Conservation (phyloP, 805 yeast species). For the Lipomyces sp. region DNA sequence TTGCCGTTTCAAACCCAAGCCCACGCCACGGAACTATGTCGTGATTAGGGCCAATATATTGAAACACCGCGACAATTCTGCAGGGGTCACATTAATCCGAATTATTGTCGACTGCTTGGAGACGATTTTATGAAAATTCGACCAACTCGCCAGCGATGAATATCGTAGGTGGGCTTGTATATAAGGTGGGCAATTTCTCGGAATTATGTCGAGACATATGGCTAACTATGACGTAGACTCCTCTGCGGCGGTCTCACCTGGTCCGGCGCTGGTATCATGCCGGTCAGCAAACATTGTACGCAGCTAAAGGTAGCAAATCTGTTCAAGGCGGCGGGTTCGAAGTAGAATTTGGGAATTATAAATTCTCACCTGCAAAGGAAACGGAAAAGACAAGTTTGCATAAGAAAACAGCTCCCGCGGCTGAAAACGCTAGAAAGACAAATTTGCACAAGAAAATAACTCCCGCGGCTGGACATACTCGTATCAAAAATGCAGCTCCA, state of each 20-base stretch:
- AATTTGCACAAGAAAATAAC: background rate
- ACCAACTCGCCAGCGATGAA: background rate
- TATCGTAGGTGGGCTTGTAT: background rate
- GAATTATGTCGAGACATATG: background rate
- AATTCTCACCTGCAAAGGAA: background rate
- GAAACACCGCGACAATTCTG: too few relatives aligned
- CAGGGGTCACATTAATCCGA: too few relatives aligned
- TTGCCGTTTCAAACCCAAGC: too few relatives aligned
- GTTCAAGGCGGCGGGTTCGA: background rate
- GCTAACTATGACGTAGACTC: background rate
- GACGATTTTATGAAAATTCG: too few relatives aligned
- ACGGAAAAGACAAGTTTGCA: background rate
- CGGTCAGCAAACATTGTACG: background rate
- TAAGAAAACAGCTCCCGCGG: background rate
- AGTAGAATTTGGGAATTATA: background rate
- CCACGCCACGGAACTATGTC: too few relatives aligned
- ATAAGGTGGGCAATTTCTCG: background rate
- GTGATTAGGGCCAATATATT: too few relatives aligned
- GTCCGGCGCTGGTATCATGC: background rate
- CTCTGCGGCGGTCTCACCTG: background rate
- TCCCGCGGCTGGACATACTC: background rate
- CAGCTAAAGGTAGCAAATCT: background rate
- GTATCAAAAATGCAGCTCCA: background rate
- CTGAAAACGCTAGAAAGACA: background rate
- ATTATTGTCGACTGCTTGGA: too few relatives aligned